Conservation (phyloP, 2,329 filamentous ascomycete genomes). For the Cladosporium sp. region DNA sequence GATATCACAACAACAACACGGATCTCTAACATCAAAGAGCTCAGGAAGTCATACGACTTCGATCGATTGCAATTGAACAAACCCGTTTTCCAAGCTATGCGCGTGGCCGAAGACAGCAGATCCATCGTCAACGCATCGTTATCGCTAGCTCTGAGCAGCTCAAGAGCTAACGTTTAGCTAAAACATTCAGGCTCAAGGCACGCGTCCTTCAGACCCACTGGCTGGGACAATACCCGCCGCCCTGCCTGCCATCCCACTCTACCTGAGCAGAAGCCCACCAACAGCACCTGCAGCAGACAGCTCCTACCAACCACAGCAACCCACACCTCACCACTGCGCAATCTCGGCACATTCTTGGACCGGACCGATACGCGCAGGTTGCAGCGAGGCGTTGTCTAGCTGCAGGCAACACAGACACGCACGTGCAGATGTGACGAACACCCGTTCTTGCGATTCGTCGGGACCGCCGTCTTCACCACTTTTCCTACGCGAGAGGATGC, state of each 20-base stretch:
- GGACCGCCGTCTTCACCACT: neutral
- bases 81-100: no score
- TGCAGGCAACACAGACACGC: neutral
- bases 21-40: no score
- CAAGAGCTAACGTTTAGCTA: neutral
- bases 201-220: neutral
- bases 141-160: neutral
- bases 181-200: neutral
- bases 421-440: slow-evolving; percentile 5
- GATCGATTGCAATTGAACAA: no score
- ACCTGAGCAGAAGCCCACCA: neutral
- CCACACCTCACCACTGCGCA: slow-evolving; percentile 6
- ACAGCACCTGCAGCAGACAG: neutral
- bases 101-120: no score
- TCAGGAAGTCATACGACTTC: no score
- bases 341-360: neutral
- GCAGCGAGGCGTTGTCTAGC: slow-evolving; percentile 4
- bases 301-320: slow-evolving; percentile 2
- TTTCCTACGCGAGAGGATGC: slow-evolving; percentile 1
- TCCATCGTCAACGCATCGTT: neutral
- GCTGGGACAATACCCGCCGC: neutral
- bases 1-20: neutral
- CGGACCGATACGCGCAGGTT: slow-evolving; percentile 4
- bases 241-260: neutral
- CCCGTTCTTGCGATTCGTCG: neutral